Evolutionary conservation across 805 yeast species (phyloP), one percentile per base, ranked within the genome.

Genomic region (Hanseniaspora vineae): DNA sequence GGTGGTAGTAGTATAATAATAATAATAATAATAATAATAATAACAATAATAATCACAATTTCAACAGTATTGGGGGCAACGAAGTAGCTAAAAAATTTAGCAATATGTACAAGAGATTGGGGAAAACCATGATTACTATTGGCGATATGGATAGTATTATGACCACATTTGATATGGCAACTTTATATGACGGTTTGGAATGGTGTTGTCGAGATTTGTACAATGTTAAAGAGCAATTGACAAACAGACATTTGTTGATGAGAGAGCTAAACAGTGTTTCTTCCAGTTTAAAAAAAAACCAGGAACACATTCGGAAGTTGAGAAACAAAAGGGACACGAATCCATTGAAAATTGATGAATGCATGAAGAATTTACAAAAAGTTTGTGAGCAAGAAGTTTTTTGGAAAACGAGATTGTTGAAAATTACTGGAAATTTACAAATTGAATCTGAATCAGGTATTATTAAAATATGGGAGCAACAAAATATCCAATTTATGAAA

Each of bases 201-300:
- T 69, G 75, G 55, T 67, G 87, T 31, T 68, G 78, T 3, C 75
- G 76, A 51, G 96, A 89, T 55, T 81, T 92, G 14, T 92, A 81
- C 62, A 80, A 83, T 49, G 82, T 89, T 49, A 92, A 92, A 63
- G 98, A 92, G 65, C 82, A 96, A 0, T 69, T 92, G 47, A 92
- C 98, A 0, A 89, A 90, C 65, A 73, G 98, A 50, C 96, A 92
- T 62, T 70, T 92, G 49, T 66, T 90, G 37, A 92, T 92, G 96
- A 75, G 97, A 47, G 98, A 92, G 54, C 69, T 87, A 46, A 58
- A 76, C 32, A 83, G 77, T 58, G 89, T 96, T 1, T 95, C 89
- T 61, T 77, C 79, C 8, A 77, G 71, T 49, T 78, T 95, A 1
- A 78, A 75, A 54, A 66, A 75, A 31, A 83, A 78, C 56, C 95